These are phyloP conservation scores for Herpetospermum pedunculosum DNA, from an alignment of 306 rosid genomes.

Conservation along the genomic window DNA sequence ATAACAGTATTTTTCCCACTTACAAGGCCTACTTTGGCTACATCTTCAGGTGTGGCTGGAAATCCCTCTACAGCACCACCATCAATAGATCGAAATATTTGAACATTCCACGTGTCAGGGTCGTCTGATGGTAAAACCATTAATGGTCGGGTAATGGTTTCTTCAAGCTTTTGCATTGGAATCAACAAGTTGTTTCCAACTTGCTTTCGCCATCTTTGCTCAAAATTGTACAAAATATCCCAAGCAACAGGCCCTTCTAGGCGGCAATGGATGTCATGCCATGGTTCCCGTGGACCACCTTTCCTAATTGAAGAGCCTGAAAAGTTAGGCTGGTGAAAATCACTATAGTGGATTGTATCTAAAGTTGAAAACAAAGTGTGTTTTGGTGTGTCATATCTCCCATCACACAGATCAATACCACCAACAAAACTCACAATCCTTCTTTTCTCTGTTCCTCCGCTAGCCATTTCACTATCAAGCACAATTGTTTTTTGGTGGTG, in stretches of 20 bases:
- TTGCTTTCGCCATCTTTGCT: constrained; percentile 72
- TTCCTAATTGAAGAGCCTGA: constrained; percentile 50
- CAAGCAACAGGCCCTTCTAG: constrained; percentile 73
- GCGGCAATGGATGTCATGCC: constrained; percentile 87
- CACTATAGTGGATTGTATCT: constrained; percentile 29
- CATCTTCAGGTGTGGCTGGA: constrained; percentile 36
- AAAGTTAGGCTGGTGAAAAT: constrained; percentile 84
- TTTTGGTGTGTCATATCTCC: constrained; percentile 59
- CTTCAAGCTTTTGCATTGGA: constrained; percentile 18
- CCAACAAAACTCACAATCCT: constrained; percentile 55
- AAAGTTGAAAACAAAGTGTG: constrained; percentile 62
- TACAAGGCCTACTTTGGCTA: constrained; percentile 38
- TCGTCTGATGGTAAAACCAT: constrained; percentile 11
- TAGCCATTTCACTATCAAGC: constrained; percentile 30
- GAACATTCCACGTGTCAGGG: constrained; percentile 56
- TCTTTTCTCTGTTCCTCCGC: constrained; percentile 20
- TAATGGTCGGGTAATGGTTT: constrained; percentile 18
- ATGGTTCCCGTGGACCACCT: constrained; percentile 94
- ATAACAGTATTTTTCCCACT: constrained; percentile 62
- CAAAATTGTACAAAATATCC: constrained; percentile 71
- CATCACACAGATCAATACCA: constrained; percentile 83
- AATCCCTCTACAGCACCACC: constrained; percentile 66
- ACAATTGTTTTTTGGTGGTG: constrained; percentile 73
- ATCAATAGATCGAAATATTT: constrained; percentile 73
- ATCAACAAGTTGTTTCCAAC: constrained; percentile 28